Evolutionary conservation across 306 rosid genomes (phyloP).

Genomic region (Lathyrus sativus): DNA sequence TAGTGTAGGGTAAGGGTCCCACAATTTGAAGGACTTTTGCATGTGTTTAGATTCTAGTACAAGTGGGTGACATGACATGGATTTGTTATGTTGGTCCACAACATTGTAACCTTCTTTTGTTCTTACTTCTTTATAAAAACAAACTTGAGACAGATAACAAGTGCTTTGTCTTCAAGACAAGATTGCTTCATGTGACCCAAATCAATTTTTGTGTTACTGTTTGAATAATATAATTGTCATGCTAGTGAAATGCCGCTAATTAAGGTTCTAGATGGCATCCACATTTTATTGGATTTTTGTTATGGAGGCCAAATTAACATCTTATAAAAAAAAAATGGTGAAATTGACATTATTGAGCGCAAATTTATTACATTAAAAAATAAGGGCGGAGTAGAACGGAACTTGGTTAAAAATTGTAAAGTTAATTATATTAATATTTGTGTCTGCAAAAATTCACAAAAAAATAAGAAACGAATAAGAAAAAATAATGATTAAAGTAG

Average conservation of each 20-base stretch:
- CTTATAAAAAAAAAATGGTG: too few relatives aligned
- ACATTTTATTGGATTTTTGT: slow-evolving; percentile 6
- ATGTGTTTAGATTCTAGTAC: slow-evolving; percentile 72
- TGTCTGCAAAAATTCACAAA: too few relatives aligned
- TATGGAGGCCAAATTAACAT: too few relatives aligned
- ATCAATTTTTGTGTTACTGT: slow-evolving; percentile 29
- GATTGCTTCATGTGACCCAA: slow-evolving; percentile 44
- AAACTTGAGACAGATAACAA: slow-evolving; percentile 1
- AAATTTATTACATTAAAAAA: too few relatives aligned
- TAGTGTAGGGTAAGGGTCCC: slow-evolving; percentile 47
- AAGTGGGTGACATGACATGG: slow-evolving; percentile 68
- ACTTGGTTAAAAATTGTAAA: too few relatives aligned
- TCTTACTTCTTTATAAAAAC: slow-evolving; percentile 27
- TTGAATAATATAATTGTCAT: slow-evolving; percentile 9
- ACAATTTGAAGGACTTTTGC: slow-evolving; percentile 42
- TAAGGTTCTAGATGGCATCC: slow-evolving; percentile 1
- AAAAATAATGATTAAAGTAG: too few relatives aligned
- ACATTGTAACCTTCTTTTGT: slow-evolving; percentile 54
- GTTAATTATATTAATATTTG: too few relatives aligned
- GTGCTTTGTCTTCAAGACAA: slow-evolving; percentile 43
- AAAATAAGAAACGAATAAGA: too few relatives aligned
- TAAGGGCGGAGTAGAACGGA: too few relatives aligned
- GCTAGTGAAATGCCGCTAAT: not conserved
- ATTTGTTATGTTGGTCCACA: slow-evolving; percentile 62
- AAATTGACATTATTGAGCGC: too few relatives aligned